Conservation (phyloP, 352 stramenopile genomes). For the Pythium phragmitis region DNA sequence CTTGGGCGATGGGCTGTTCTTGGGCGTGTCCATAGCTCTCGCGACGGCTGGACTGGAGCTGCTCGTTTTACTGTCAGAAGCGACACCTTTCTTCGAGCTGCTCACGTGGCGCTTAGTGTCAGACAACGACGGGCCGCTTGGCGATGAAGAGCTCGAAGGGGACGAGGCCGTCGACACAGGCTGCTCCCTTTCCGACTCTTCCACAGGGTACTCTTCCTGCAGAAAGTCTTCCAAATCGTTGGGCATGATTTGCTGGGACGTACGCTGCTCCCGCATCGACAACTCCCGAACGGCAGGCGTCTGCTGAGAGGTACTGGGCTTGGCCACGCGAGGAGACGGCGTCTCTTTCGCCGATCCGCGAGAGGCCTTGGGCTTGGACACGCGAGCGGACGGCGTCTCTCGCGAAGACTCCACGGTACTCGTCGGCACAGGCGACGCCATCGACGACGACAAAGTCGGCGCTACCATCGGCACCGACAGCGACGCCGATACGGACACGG, state of each 20-base stretch:
- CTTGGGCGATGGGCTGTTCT: conserved; percentile 2
- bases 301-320: neutral
- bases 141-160: neutral
- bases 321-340: no score
- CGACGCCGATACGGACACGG: no score
- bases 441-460: no score
- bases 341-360: no score
- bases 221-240: neutral
- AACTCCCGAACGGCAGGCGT: neutral
- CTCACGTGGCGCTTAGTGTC: conserved; percentile 1
- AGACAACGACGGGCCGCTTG: neutral
- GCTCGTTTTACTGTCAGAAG: neutral
- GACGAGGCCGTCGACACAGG: conserved; percentile 1
- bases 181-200: neutral
- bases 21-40: neutral
- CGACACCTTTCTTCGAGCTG: neutral
- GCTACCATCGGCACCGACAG: no score
- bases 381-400: no score
- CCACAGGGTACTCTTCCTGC: neutral
- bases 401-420: no score
- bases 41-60: neutral
- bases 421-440: no score
- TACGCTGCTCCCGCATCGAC: neutral
- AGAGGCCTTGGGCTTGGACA: no score
- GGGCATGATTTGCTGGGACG: neutral